Percentiles rank a stretch among this genome's conserved stretches.
Evolutionary conservation across 2,329 filamentous ascomycete species (phyloP).

Genomic region (Thelonectria olida): DNA sequence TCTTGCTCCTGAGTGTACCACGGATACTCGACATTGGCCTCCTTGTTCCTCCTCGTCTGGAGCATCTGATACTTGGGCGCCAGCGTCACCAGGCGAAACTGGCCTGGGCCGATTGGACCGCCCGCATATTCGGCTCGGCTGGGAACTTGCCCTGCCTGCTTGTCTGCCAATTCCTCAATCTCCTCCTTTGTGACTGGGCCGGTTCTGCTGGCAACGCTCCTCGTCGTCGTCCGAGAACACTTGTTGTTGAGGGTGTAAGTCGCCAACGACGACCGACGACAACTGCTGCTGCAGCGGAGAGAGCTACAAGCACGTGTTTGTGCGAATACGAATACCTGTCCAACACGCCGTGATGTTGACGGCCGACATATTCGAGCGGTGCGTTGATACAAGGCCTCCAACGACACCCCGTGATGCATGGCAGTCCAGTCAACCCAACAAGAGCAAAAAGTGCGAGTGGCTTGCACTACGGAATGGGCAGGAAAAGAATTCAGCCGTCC

Average conservation of each 20-base stretch:
- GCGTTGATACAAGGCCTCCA: neutral
- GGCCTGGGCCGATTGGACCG: neutral
- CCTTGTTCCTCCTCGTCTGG: neutral
- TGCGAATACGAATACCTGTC: too few relatives aligned
- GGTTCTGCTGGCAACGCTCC: neutral
- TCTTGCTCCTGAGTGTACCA: neutral
- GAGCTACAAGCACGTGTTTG: neutral
- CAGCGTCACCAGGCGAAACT: conserved; percentile 5
- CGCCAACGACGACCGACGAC: too few relatives aligned
- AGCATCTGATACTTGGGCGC: neutral
- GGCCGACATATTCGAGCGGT: neutral
- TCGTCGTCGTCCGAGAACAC: neutral
- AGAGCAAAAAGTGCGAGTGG: too few relatives aligned
- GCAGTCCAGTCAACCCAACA: too few relatives aligned
- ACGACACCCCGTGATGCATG: neutral
- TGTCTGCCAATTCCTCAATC: neutral
- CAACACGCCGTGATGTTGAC: too few relatives aligned
- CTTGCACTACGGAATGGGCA: neutral
- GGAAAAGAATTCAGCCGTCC: too few relatives aligned
- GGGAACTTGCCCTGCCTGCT: neutral
- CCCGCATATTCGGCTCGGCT: neutral
- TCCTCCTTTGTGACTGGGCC: neutral
- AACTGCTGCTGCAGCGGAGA: neutral
- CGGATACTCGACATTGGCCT: neutral
- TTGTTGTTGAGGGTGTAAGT: neutral